phyloP scores from a whole-genome alignment of 164 flowering plant genomes.

The Aristolochia californica region DNA sequence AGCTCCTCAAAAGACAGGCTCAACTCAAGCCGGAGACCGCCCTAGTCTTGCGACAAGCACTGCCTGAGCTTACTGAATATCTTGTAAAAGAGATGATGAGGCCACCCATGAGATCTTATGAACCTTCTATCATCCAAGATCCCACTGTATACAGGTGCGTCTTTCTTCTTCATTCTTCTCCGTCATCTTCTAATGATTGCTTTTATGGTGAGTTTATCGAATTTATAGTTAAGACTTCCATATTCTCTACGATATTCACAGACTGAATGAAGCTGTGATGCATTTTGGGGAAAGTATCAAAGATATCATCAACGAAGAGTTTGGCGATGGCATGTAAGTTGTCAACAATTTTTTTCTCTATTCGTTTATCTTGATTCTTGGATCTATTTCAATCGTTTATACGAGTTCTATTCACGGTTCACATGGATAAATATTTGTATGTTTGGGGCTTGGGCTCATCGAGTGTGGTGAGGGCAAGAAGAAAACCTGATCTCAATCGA shows the following conservation, averaged over 20 bases:
- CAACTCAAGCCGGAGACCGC: conserved; percentile 72
- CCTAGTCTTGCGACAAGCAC: conserved; percentile 37
- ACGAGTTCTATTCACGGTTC: too few relatives aligned
- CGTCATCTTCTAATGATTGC: too few relatives aligned
- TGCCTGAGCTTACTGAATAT: conserved; percentile 51
- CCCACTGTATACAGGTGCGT: conserved; percentile 74
- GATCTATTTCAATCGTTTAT: too few relatives aligned
- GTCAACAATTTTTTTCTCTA: not conserved
- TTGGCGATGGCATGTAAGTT: conserved; percentile 97
- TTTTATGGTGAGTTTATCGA: too few relatives aligned
- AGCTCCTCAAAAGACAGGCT: conserved; percentile 79
- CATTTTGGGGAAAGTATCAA: conserved; percentile 96
- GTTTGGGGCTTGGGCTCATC: too few relatives aligned
- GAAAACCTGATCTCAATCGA: too few relatives aligned
- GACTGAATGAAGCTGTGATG: conserved; percentile 93
- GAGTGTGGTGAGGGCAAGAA: too few relatives aligned
- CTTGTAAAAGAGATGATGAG: conserved; percentile 60
- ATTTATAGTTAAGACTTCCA: not conserved
- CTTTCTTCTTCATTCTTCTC: not conserved
- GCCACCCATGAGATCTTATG: conserved; percentile 61
- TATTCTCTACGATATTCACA: conserved; percentile 12
- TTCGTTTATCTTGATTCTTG: not conserved
- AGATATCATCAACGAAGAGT: conserved; percentile 92
- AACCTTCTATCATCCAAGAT: conserved; percentile 62
- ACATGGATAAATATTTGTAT: too few relatives aligned